Conservation (phyloP, 352 stramenopile genomes). For the Phytophthora tentaculata region DNA sequence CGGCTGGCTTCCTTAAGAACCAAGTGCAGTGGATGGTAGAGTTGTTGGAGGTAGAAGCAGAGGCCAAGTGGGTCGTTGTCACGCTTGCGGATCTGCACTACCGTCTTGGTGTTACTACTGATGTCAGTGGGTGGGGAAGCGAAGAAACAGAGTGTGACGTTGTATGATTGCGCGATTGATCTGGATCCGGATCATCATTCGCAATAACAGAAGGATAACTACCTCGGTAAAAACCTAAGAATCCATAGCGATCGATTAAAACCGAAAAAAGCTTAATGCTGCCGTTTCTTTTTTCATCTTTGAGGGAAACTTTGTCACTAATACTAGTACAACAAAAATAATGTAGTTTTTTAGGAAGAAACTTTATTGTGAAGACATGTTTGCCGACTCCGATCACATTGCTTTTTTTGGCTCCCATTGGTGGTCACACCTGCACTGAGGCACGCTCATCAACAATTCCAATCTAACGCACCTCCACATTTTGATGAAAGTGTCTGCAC, state of each 20-base stretch:
- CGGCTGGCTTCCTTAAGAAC: slow-evolving; percentile 63
- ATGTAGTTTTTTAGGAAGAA: too few species aligned
- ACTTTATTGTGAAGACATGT: too few species aligned
- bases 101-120: slow-evolving; percentile 37
- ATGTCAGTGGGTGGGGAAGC: slow-evolving; percentile 31
- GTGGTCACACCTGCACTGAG: too few species aligned
- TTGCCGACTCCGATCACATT: too few species aligned
- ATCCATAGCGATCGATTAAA: too few species aligned
- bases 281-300: too few species aligned
- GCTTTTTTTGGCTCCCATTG: too few species aligned
- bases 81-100: slow-evolving; percentile 63
- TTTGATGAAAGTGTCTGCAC: not conserved
- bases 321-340: not conserved
- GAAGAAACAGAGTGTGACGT: slow-evolving; percentile 47
- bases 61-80: slow-evolving; percentile 81
- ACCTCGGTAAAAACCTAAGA: not conserved
- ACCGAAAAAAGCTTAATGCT: too few species aligned
- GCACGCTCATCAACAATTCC: not conserved
- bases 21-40: slow-evolving; percentile 82
- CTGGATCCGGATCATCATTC: slow-evolving; percentile 56
- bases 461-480: not conserved
- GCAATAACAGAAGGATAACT: slow-evolving; percentile 50
- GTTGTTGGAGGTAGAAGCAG: slow-evolving; percentile 81
- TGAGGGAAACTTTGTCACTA: too few species aligned
- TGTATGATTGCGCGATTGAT: slow-evolving; percentile 54